Evolutionary conservation across 768 basidiomycete species (phyloP).

Genomic region (Mycena venus): DNA sequence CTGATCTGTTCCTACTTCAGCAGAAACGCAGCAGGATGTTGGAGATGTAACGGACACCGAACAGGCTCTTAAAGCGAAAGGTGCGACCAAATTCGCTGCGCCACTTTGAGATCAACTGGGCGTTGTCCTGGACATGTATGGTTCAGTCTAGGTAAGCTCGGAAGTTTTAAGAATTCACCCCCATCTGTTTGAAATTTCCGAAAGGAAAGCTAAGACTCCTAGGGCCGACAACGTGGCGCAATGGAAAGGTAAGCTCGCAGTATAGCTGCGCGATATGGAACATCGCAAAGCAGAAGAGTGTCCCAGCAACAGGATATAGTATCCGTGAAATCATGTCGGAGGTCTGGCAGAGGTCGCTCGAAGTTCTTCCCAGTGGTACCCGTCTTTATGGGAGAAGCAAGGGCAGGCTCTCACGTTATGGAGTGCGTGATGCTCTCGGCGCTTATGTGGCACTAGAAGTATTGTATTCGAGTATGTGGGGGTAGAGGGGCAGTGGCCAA

Average conservation of each 20-base stretch:
- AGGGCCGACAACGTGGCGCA: constrained; percentile 51
- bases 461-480: not conserved
- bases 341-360: not conserved
- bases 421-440: not conserved
- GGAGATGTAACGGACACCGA: constrained; percentile 43
- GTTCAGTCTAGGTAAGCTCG: not conserved
- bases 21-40: not conserved
- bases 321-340: constrained; percentile 6
- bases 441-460: not conserved
- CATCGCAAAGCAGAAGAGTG: constrained; percentile 25
- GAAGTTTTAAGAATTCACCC: not conserved
- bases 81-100: constrained; percentile 50
- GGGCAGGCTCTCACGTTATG: not conserved
- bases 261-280: constrained; percentile 33
- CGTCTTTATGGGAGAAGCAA: not conserved
- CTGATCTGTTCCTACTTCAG: constrained; percentile 38
- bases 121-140: constrained; percentile 35
- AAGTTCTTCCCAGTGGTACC: not conserved
- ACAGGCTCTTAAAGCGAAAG: constrained; percentile 45
- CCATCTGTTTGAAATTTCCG: constrained; percentile 43
- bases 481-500: not conserved
- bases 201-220: constrained; percentile 45
- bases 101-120: constrained; percentile 48
- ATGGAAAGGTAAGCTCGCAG: constrained; percentile 36
- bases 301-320: not conserved